A percentile compares a stretch with the other conserved stretches of the same genome.
phyloP scores from a whole-genome alignment of 2,329 filamentous ascomycete genomes.

The Aspergillus ustus region DNA sequence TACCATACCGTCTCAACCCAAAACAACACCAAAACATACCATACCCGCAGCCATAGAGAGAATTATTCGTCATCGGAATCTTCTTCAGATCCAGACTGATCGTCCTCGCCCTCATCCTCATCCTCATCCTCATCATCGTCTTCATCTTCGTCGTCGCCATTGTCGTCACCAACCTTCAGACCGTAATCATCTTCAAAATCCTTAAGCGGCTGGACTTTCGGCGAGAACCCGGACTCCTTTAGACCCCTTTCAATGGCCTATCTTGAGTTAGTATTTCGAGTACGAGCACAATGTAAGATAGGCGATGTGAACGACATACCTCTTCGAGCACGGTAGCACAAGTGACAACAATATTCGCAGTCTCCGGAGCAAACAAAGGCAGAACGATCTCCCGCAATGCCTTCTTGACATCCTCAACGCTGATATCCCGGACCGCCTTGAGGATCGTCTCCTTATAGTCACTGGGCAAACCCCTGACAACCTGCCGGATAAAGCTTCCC shows the following conservation, averaged over 20 bases:
- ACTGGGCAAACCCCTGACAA: slow-evolving; percentile 74
- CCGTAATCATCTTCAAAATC: slow-evolving; percentile 92
- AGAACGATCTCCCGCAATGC: slow-evolving; percentile 77
- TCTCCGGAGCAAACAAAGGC: slow-evolving; percentile 78
- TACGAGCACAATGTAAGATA: neutral
- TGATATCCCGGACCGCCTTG: slow-evolving; percentile 75
- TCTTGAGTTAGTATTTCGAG: slow-evolving; percentile 24
- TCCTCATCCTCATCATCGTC: slow-evolving; percentile 63
- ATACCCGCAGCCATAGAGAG: neutral
- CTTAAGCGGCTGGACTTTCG: slow-evolving; percentile 72
- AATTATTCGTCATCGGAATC: neutral
- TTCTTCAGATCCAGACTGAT: slow-evolving; percentile 7
- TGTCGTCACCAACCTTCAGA: slow-evolving; percentile 65
- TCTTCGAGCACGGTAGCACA: slow-evolving; percentile 85
- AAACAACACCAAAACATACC: neutral
- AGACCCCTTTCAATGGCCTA: slow-evolving; percentile 79
- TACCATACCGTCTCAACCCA: neutral
- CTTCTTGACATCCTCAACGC: slow-evolving; percentile 73
- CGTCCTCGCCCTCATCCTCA: slow-evolving; percentile 3
- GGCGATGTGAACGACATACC: slow-evolving; percentile 57
- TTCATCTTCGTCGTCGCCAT: slow-evolving; percentile 51
- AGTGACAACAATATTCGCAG: slow-evolving; percentile 83
- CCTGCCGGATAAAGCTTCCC: slow-evolving; percentile 80
- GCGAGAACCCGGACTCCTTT: slow-evolving; percentile 75
- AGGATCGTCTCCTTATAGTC: slow-evolving; percentile 81